These are phyloP conservation scores for Phalaenopsis hybrid DNA, from an alignment of 116 monocot genomes.

Conservation along the genomic window DNA sequence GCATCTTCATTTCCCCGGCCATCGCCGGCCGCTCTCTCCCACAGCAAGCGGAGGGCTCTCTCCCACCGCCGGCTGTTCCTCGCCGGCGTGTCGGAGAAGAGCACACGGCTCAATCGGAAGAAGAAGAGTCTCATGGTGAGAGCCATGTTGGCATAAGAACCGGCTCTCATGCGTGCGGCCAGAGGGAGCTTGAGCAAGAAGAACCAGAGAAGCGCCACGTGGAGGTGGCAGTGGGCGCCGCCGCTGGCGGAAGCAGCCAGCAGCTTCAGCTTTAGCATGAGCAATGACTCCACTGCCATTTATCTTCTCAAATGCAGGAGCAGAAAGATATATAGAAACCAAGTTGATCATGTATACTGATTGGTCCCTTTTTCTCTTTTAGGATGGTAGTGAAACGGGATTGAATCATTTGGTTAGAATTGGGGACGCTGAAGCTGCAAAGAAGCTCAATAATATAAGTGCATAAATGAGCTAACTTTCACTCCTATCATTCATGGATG, in stretches of 20 bases:
- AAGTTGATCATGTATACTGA: background rate
- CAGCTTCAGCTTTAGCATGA: slow-evolving; percentile 30
- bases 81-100: slow-evolving; percentile 6
- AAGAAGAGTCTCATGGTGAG: slow-evolving; percentile 29
- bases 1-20: slow-evolving; percentile 12
- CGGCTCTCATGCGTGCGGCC: slow-evolving; percentile 7
- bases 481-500: background rate
- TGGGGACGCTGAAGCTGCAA: background rate
- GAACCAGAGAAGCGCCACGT: slow-evolving; percentile 23
- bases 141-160: slow-evolving; percentile 11
- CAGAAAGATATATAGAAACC: background rate
- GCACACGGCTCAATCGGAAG: slow-evolving; percentile 22
- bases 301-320: background rate
- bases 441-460: slow-evolving; percentile 5
- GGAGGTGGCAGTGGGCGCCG: slow-evolving; percentile 23
- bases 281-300: slow-evolving; percentile 21
- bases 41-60: slow-evolving; percentile 30
- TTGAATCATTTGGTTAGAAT: background rate
- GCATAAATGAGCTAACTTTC: background rate
- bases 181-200: slow-evolving; percentile 31
- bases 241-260: slow-evolving; percentile 13
- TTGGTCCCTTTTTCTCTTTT: background rate
- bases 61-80: slow-evolving; percentile 19
- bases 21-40: slow-evolving; percentile 9
- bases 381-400: background rate